Base-by-base conservation (phyloP, 192 early-diverging fungal genomes). In the Phlyctochytrium planicorne region DNA sequence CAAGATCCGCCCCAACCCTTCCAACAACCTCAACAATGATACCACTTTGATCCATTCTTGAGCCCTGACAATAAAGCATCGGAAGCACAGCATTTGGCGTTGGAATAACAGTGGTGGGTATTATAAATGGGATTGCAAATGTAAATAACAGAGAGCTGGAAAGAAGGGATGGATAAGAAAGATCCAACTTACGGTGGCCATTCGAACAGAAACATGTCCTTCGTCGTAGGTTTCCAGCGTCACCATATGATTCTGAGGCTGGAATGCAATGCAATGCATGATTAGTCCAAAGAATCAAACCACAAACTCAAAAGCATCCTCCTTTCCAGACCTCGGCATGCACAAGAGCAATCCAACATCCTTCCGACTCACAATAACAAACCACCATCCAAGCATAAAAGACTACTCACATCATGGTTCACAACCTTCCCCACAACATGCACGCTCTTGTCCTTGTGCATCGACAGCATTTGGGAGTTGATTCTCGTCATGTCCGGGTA, bases 221-320 rank as follows among this genome's bases (percentile, higher is more conserved):
- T 57, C 25, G 55, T 57, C 55, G 55, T 27, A 57, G 55, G 55
- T 57, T 27, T 57, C 20, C 14, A 57, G 14, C 12, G 55, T 25
- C 20, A 27, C 55, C 20, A 57, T 25, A 25, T 6, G 4, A 27
- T 57, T 57, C 14, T 57, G 16, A 12, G 27, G 16, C 55, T 57
- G 55, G 14, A 25, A 25, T 20, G 6, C 10, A 6, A 27, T 24
- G 16, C 55, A 57, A 27, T 14, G 40, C 40, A 20, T 14, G 40
- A n/a, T n/a, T n/a, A n/a, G n/a, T n/a, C n/a, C n/a, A n/a, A n/a
- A n/a, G n/a, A n/a, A n/a, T n/a, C n/a, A n/a, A n/a, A n/a, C n/a
- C n/a, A n/a, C n/a, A n/a, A n/a, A n/a, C n/a, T n/a, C n/a, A n/a
- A n/a, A n/a, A n/a, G n/a, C n/a, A n/a, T n/a, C n/a, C n/a, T n/a